Conservation (phyloP, 2,329 filamentous ascomycete species). For the Graphilbum fragrans region DNA sequence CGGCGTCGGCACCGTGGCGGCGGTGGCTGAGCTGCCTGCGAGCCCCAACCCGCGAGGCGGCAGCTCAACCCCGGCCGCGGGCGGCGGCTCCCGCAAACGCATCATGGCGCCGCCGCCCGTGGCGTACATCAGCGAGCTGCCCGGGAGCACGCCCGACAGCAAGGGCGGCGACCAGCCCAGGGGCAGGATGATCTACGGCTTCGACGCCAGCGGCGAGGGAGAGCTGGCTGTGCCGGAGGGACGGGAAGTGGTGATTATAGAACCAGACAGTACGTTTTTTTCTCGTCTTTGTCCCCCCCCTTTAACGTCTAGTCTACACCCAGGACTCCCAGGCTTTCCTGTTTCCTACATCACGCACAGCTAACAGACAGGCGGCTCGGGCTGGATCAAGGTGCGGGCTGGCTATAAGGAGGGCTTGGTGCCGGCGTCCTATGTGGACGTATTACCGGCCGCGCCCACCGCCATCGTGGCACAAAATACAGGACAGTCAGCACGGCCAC, state of each 20-base stretch:
- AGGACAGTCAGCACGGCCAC: constrained; percentile 44
- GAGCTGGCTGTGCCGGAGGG: constrained; percentile 75
- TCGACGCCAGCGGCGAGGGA: constrained; percentile 68
- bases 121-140: constrained; percentile 61
- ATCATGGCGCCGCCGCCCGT: constrained; percentile 80
- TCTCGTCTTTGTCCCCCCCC: not conserved
- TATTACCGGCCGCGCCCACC: constrained; percentile 33
- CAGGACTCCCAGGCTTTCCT: not conserved
- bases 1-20: constrained; percentile 29
- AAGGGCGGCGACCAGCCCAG: constrained; percentile 38
- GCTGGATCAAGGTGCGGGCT: constrained; percentile 77
- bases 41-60: constrained; percentile 19
- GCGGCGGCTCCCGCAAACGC: constrained; percentile 39
- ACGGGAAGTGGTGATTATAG: constrained; percentile 63
- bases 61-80: constrained; percentile 12
- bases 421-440: constrained; percentile 74
- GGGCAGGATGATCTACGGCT: constrained; percentile 83
- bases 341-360: not conserved
- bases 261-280: constrained; percentile 67
- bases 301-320: not conserved
- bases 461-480: constrained; percentile 32
- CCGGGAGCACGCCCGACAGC: constrained; percentile 37
- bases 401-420: constrained; percentile 74
- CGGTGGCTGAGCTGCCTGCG: constrained; percentile 18
- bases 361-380: constrained; percentile 58